phyloP scores from a whole-genome alignment of 2,329 filamentous ascomycete species.

The Herpomyces periplanetae region DNA sequence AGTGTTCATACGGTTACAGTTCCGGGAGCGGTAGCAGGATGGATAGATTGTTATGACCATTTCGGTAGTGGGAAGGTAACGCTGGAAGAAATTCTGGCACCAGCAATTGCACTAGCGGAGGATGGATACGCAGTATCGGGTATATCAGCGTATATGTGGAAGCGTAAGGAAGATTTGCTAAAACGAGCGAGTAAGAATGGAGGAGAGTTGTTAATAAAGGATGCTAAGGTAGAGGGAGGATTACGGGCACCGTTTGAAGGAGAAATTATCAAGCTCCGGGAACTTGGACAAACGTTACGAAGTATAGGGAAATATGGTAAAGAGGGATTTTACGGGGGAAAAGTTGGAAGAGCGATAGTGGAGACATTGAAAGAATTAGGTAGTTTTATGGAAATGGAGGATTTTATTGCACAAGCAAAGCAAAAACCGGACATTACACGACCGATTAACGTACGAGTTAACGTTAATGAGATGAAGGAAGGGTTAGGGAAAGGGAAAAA shows the following conservation, averaged over 20 bases:
- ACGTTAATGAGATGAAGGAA: too few species aligned
- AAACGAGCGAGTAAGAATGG: slow-evolving; percentile 44
- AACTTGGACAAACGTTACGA: slow-evolving; percentile 41
- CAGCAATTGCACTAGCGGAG: slow-evolving; percentile 52
- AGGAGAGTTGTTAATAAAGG: slow-evolving; percentile 47
- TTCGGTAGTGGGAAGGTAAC: slow-evolving; percentile 60
- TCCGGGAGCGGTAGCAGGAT: slow-evolving; percentile 63
- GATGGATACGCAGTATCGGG: slow-evolving; percentile 67
- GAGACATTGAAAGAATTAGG: slow-evolving; percentile 35
- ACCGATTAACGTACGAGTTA: too few species aligned
- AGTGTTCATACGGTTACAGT: slow-evolving; percentile 52
- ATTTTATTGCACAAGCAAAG: slow-evolving; percentile 37
- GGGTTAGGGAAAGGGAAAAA: slow-evolving; percentile 9
- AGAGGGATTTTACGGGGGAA: slow-evolving; percentile 56
- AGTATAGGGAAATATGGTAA: slow-evolving; percentile 41
- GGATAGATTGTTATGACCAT: slow-evolving; percentile 51
- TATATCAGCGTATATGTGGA: slow-evolving; percentile 34
- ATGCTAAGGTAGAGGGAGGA: slow-evolving; percentile 23
- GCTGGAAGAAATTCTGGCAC: slow-evolving; percentile 33
- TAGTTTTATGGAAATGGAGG: slow-evolving; percentile 35
- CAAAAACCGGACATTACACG: too few species aligned
- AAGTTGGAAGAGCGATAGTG: slow-evolving; percentile 39
- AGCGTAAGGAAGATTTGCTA: slow-evolving; percentile 18
- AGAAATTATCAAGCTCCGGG: slow-evolving; percentile 58
- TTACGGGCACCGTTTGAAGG: slow-evolving; percentile 34